Conservation (phyloP, 306 rosid species). For the Citrullus colocynthis region DNA sequence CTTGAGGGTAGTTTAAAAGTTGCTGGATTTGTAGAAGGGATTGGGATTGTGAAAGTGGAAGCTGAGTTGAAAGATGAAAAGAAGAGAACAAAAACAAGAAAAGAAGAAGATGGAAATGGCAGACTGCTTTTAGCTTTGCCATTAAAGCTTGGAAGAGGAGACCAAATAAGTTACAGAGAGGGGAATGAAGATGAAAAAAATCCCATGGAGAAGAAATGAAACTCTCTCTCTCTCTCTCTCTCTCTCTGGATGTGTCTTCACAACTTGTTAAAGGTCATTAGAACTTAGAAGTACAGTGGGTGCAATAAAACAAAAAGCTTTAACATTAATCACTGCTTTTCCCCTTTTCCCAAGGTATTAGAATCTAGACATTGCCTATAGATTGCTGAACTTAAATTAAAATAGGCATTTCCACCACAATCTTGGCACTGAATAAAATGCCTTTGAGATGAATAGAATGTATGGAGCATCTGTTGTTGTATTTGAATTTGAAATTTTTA, state of each 20-base stretch:
- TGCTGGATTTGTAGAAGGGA: slow-evolving; percentile 42
- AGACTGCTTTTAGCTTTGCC: slow-evolving; percentile 2
- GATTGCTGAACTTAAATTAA: background rate
- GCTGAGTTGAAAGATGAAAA: slow-evolving; percentile 33
- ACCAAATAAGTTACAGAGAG: background rate
- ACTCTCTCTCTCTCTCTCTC: background rate
- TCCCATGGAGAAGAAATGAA: background rate
- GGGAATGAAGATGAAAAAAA: background rate
- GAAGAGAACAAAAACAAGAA: slow-evolving; percentile 28
- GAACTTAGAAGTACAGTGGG: background rate
- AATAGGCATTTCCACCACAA: background rate
- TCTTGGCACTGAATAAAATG: background rate
- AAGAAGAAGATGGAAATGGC: slow-evolving; percentile 22
- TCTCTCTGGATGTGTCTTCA: background rate
- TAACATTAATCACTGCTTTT: background rate
- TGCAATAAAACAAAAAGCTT: background rate
- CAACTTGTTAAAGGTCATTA: background rate
- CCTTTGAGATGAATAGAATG: background rate
- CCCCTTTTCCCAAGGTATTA: slow-evolving; percentile 3
- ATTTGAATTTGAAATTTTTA: too few relatives aligned
- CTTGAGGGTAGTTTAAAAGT: slow-evolving; percentile 54
- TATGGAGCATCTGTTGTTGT: too few relatives aligned
- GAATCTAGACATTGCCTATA: slow-evolving; percentile 7
- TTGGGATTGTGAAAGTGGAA: slow-evolving; percentile 33
- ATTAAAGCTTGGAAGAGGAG: background rate